Evolutionary conservation across 306 rosid species (phyloP), one percentile per base, ranked within the genome.

Genomic region (Rosa multiflora): DNA sequence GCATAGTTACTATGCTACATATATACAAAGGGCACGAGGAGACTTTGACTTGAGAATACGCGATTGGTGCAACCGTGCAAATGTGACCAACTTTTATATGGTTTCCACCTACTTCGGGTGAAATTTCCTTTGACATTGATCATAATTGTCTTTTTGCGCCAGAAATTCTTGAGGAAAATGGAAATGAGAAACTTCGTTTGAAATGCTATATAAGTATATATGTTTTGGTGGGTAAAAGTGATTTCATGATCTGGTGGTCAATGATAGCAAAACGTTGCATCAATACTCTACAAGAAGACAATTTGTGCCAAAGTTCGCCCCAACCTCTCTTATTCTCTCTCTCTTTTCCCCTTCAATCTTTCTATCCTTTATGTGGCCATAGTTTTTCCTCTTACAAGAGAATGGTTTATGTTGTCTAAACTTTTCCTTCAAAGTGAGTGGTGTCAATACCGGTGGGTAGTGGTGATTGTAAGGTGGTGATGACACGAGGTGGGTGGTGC

Each of bases 241-340:
- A 74, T 74, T 74, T 55, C 66, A 55, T 37, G 51, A 55, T 55
- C 55, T 53, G 67, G 52, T 73, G 77, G 77, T 55, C 67, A 74
- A 40, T 40, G 77, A 74, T 40, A n/a, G 77, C 67, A 74, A 55
- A 56, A 56, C 46, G 77, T 74, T 40, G 67, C 68, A 74, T 37
- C 67, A n/a, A 15, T 37, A 35, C 12, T 1, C n/a, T 4, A 1
- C 67, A 55, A 58, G 4, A 37, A 23, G 12, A 40, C 77, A n/a
- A 20, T 55, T 12, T 14, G 70, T 63, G 68, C 40, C 40, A 5
- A 62, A 62, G 40, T 62, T 29, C 5, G 18, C 68, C 68, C 42
- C 20, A 29, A 5, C 66, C 43, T 63, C 20, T 32, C n/a, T 32
- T 26, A 21, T 58, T 32, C 42, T 7, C 5, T 12, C 68, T 29